These are phyloP conservation scores for Thalassiosira tumida DNA, from an alignment of 352 stramenopile genomes.

Conservation along the genomic window DNA sequence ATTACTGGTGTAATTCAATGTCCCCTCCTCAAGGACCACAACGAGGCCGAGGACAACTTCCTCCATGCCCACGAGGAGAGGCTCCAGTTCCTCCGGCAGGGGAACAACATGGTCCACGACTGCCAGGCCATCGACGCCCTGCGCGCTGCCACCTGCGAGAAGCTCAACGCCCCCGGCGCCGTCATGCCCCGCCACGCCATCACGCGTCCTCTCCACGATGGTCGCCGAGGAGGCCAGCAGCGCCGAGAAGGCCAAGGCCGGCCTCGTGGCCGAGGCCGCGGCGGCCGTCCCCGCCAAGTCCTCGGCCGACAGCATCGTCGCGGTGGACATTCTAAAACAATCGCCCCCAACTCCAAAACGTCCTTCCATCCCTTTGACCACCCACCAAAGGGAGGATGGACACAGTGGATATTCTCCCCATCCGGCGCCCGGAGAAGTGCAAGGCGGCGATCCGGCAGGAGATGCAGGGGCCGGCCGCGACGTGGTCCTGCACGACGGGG, in stretches of 20 bases:
- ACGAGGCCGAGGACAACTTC: conserved; percentile 87
- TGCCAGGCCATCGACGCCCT: conserved; percentile 85
- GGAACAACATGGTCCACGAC: conserved; percentile 86
- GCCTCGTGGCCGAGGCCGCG: conserved; percentile 88
- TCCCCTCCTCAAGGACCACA: conserved; percentile 88
- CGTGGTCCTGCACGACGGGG: conserved; percentile 99
- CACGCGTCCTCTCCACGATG: conserved; percentile 88
- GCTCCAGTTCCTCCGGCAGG: conserved; percentile 86
- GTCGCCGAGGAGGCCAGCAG: conserved; percentile 82
- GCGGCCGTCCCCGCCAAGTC: conserved; percentile 84
- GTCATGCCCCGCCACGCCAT: conserved; percentile 90
- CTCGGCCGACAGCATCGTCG: conserved; percentile 93
- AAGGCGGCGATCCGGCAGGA: conserved; percentile 88
- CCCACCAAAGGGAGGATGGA: no score
- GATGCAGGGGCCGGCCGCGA: conserved; percentile 92
- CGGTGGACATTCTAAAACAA: conserved; percentile 98
- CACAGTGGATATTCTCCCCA: no score
- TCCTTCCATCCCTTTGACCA: no score
- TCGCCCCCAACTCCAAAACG: no score
- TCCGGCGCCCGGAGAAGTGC: conserved; percentile 93
- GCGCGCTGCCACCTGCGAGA: conserved; percentile 84
- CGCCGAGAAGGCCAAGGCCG: conserved; percentile 88
- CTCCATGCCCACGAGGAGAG: conserved; percentile 87
- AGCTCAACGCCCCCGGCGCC: conserved; percentile 87
- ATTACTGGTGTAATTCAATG: no score